Conservation (phyloP, 768 basidiomycete genomes). For the Strobilomyces confusus region DNA sequence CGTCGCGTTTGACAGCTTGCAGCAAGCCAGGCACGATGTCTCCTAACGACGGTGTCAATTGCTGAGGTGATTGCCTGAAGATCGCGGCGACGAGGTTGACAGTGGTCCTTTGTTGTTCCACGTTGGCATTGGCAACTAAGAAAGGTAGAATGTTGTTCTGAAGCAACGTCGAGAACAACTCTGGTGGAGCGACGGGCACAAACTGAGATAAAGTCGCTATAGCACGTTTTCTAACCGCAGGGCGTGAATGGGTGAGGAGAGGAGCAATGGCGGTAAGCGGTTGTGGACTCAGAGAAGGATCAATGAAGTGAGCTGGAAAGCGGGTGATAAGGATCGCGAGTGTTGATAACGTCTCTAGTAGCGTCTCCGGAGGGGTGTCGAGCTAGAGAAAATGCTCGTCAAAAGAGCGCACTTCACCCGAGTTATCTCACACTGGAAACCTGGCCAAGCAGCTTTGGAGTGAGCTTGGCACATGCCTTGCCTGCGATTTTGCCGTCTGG, state of each 20-base stretch:
- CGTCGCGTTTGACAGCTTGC: conserved; percentile 65
- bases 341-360: conserved; percentile 80
- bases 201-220: conserved; percentile 84
- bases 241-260: conserved; percentile 67
- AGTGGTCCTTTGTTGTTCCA: conserved; percentile 74
- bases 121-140: conserved; percentile 44
- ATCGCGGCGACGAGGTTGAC: conserved; percentile 78
- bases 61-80: conserved; percentile 66
- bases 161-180: conserved; percentile 60
- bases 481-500: conserved; percentile 74
- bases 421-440: conserved; percentile 58
- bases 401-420: not conserved
- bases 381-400: conserved; percentile 36
- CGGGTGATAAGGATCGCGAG: conserved; percentile 85
- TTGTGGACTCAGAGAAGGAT: conserved; percentile 47
- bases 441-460: conserved; percentile 78
- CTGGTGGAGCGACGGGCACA: conserved; percentile 64
- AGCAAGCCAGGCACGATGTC: conserved; percentile 70
- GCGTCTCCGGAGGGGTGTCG: conserved; percentile 71
- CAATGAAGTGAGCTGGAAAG: conserved; percentile 67
- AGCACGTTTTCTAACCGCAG: conserved; percentile 90
- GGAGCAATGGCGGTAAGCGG: conserved; percentile 68
- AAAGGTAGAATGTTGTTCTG: conserved; percentile 56
- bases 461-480: conserved; percentile 78
- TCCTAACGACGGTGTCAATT: conserved; percentile 56